Evolutionary conservation across 208 protist species (phyloP).

Genomic region (Crithidia expoeki): DNA sequence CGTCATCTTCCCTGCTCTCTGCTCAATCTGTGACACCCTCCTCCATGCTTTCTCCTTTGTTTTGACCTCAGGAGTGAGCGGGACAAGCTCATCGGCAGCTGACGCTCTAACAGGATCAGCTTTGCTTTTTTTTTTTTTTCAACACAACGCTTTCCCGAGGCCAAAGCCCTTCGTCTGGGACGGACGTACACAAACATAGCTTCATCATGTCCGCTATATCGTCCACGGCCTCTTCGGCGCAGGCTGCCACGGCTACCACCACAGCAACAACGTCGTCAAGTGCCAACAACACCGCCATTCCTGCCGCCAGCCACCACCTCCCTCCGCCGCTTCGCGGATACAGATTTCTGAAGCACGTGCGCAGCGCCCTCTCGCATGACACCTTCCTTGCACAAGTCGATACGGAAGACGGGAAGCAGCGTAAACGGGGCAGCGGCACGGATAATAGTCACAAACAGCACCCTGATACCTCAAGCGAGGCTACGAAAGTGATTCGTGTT

Average conservation of each 20-base stretch:
- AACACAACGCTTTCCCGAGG: too few relatives aligned
- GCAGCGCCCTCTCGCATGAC: conserved; percentile 59
- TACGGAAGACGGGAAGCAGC: background rate
- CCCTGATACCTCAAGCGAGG: background rate
- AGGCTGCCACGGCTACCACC: background rate
- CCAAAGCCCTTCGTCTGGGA: too few relatives aligned
- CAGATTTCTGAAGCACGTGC: conserved; percentile 50
- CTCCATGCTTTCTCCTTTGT: too few relatives aligned
- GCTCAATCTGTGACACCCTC: too few relatives aligned
- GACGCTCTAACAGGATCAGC: too few relatives aligned
- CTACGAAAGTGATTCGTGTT: conserved; percentile 57
- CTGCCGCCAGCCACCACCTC: conserved; percentile 33
- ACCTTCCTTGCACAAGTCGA: conserved; percentile 46
- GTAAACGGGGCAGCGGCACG: background rate
- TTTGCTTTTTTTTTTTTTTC: conserved; percentile 9
- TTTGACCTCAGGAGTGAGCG: too few relatives aligned
- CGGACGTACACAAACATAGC: background rate
- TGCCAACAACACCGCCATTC: conserved; percentile 13
- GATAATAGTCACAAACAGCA: too few relatives aligned
- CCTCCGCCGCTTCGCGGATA: conserved; percentile 57
- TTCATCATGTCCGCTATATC: background rate
- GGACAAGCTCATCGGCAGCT: too few relatives aligned
- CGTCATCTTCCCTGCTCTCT: too few relatives aligned
- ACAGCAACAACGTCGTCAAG: background rate
- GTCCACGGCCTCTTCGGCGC: background rate